Evolutionary conservation across 495 filamentous ascomycete genomes (phyloP), one percentile per base, ranked within the genome.

Genomic region (Aspergillus steynii): DNA sequence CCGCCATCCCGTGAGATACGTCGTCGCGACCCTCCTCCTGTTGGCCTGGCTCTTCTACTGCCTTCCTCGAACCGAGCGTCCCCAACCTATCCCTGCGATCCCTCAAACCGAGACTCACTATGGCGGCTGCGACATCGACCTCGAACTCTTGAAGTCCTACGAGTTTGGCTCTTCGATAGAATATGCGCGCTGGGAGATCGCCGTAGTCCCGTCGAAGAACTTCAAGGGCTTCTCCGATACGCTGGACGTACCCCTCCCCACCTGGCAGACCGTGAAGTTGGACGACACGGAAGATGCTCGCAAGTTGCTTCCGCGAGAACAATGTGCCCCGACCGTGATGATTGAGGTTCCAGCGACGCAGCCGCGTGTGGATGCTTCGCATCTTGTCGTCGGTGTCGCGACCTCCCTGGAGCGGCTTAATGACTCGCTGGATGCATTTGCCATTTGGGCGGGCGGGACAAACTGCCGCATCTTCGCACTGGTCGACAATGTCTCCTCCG

Each of bases 361-460:
- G n/a, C n/a, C n/a, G n/a, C 2, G 50, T 64, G 63, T 63, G 29
- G 77, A 85, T 67, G 83, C 81, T 9, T 84, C 83, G 10, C 68
- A 78, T 55, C 72, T 88, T 34, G 68, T 84, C 34, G 84, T 88
- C 63, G 87, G 86, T 57, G 80, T 90, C 0, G 82, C 86, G 1
- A 88, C 86, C 12, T 79, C 79, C 4, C 74, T 85, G 53, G 71
- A 76, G 1, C 77, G 86, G 42, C 69, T 91, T 50, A 73, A 82
- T 37, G 76, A 80, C 25, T 86, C 83, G 2, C 75, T 88, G 6
- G 71, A 80, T 20, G 75, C 78, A 25, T 83, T 90, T 32, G 65
- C 76, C 8, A 85, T 88, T 67, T 90, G 87, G 88, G 81, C 87
- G 0, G 74, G 80, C 0, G 74, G 79, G 20, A 84, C 84, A 1